Base-by-base conservation (phyloP, 75 land plant genomes). In the Pinus tabuliformis region DNA sequence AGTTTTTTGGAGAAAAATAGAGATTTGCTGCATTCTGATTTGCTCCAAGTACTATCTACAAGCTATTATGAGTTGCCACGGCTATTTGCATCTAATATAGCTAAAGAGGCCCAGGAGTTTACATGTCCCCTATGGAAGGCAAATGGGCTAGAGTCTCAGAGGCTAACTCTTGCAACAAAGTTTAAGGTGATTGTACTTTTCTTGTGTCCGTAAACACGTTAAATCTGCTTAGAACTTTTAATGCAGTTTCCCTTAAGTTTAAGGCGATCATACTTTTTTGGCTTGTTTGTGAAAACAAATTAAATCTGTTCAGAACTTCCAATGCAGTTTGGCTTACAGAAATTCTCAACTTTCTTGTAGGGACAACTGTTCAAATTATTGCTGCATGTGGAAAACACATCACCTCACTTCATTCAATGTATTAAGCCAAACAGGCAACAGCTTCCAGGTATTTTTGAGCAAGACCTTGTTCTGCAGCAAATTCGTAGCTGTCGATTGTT, bases 1-100 rank as follows among this genome's bases (percentile, higher is more conserved):
- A 98, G 99, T 12, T 91, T 97, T 79, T 70, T 97, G 76, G 98
- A 97, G 82, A 97, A 97, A 75, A 97, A 97, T 77, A 83, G 99
- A 56, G 98, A 95, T 77, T 80, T 91, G 54, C 76, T 97, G 17
- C 98, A 95, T 76, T 71, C 88, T 66, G 96, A 97, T 82, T 85
- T 92, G 49, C 81, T 95, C 75, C 86, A 95, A 77, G 88, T 97
- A 21, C 75, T 97, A 30, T 86, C 92, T 64, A 85, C 92, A 30
- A 91, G 96, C 82, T 81, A 83, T 13, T 83, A 81, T 77, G 64
- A 62, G 16, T 87, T 97, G 70, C 93, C 96, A 70, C 85, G 87
- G 75, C 68, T 79, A 57, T 92, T 97, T 90, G 91, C 94, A 22
- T 78, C 86, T 52, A 93, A 81, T 28, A 86, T 91, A 82, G 85